Conservation (phyloP, 805 yeast species). For the Wickerhamiella occidentalis region DNA sequence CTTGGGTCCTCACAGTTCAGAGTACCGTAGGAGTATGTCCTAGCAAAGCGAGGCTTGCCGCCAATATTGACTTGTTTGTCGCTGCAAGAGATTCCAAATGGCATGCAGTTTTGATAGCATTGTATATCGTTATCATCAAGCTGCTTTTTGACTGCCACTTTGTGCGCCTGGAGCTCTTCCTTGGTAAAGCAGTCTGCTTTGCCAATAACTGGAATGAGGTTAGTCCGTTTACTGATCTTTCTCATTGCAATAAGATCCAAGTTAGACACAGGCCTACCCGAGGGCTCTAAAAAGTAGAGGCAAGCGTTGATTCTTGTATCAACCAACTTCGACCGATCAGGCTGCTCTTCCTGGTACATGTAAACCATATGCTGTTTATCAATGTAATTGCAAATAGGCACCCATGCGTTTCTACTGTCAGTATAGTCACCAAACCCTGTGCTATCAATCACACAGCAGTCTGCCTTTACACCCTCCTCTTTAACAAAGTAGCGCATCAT, state of each 20-base stretch:
- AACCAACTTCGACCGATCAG: slow-evolving; percentile 39
- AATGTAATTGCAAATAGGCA: slow-evolving; percentile 72
- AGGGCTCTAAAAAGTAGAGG: slow-evolving; percentile 80
- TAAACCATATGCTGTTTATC: slow-evolving; percentile 82
- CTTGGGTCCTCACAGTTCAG: slow-evolving; percentile 78
- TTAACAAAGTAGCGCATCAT: slow-evolving; percentile 68
- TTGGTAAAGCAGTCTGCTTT: slow-evolving; percentile 77
- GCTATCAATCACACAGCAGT: slow-evolving; percentile 75
- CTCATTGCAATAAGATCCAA: slow-evolving; percentile 84
- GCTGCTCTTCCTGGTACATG: slow-evolving; percentile 92
- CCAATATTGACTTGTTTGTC: slow-evolving; percentile 50
- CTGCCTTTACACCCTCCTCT: slow-evolving; percentile 68
- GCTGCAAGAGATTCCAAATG: slow-evolving; percentile 53
- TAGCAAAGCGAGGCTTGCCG: slow-evolving; percentile 59
- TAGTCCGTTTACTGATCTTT: slow-evolving; percentile 64
- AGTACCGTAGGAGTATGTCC: slow-evolving; percentile 84
- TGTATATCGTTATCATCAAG: slow-evolving; percentile 75
- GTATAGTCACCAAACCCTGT: slow-evolving; percentile 92
- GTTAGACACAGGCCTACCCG: slow-evolving; percentile 78
- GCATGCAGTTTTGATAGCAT: slow-evolving; percentile 65
- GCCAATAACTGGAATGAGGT: slow-evolving; percentile 80
- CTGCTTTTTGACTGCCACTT: slow-evolving; percentile 60
- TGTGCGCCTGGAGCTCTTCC: slow-evolving; percentile 54
- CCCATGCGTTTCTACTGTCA: slow-evolving; percentile 77
- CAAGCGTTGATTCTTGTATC: slow-evolving; percentile 88